These are phyloP conservation scores for Aspergillus pseudotamarii DNA, from an alignment of 2,329 filamentous ascomycete genomes.

Conservation along the genomic window DNA sequence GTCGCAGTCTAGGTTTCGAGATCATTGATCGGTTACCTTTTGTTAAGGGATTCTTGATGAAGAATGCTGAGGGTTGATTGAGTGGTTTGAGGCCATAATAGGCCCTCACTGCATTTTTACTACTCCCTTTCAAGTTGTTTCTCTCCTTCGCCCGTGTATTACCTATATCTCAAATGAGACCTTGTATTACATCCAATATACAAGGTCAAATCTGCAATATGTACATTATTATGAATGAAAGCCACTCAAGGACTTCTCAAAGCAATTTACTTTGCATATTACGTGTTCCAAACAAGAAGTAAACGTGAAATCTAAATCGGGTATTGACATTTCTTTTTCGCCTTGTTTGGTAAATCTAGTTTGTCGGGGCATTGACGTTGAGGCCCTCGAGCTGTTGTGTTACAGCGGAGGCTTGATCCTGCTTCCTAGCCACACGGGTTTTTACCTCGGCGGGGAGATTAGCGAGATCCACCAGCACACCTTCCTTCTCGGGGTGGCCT, in stretches of 20 bases:
- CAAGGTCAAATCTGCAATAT: background rate
- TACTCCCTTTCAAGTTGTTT: background rate
- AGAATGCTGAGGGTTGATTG: slow-evolving; percentile 53
- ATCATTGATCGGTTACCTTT: slow-evolving; percentile 74
- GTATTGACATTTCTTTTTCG: slow-evolving; percentile 2
- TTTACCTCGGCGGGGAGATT: slow-evolving; percentile 30
- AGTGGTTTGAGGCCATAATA: background rate
- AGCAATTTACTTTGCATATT: background rate
- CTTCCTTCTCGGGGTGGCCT: slow-evolving; percentile 88
- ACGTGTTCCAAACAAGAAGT: background rate
- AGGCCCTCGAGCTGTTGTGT: slow-evolving; percentile 28
- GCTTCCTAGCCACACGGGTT: slow-evolving; percentile 27
- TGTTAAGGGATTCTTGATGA: slow-evolving; percentile 86
- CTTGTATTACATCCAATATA: background rate
- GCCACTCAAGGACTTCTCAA: background rate
- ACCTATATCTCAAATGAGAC: background rate
- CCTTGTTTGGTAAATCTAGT: background rate
- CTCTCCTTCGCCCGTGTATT: background rate
- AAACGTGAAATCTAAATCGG: background rate
- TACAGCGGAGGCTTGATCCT: slow-evolving; percentile 14
- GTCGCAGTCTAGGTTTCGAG: slow-evolving; percentile 74
- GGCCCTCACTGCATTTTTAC: background rate
- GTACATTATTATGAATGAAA: background rate
- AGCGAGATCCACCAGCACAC: slow-evolving; percentile 68
- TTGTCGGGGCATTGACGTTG: slow-evolving; percentile 24